These are phyloP conservation scores for Bipolaris oryzae DNA, from an alignment of 2,329 filamentous ascomycete genomes.

Conservation along the genomic window DNA sequence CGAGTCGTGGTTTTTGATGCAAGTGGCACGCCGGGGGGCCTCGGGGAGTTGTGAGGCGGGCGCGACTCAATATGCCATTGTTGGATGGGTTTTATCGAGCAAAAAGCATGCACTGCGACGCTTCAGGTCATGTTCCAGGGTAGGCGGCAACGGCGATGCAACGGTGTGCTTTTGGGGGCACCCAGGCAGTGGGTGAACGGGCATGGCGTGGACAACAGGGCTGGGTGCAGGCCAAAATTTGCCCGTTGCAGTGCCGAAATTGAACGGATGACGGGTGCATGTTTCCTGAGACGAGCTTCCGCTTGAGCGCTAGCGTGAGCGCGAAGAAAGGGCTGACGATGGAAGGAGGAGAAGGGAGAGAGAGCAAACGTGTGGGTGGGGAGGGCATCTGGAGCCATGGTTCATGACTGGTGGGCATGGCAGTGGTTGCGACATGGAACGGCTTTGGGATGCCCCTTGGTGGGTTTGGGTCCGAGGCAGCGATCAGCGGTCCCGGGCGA, in stretches of 20 bases:
- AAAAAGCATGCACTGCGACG: slow-evolving; percentile 4
- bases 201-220: background rate
- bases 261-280: slow-evolving; percentile 19
- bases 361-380: slow-evolving; percentile 15
- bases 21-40: background rate
- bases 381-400: slow-evolving; percentile 20
- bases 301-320: slow-evolving; percentile 15
- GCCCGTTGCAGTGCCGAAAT: slow-evolving; percentile 16
- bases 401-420: slow-evolving; percentile 14
- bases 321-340: slow-evolving; percentile 18
- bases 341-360: slow-evolving; percentile 12
- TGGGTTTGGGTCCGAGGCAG: slow-evolving; percentile 20
- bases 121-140: slow-evolving; percentile 6
- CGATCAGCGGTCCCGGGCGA: slow-evolving; percentile 29
- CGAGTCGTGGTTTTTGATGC: background rate
- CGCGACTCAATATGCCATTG: background rate
- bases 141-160: background rate
- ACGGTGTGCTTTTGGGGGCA: background rate
- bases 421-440: slow-evolving; percentile 24
- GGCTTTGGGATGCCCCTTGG: slow-evolving; percentile 10
- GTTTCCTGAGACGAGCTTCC: slow-evolving; percentile 21
- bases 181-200: background rate
- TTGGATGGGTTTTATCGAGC: background rate
- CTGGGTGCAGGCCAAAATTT: slow-evolving; percentile 7
- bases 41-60: background rate